phyloP scores from a whole-genome alignment of 768 basidiomycete species.

The Macrolepiota albuminosa region DNA sequence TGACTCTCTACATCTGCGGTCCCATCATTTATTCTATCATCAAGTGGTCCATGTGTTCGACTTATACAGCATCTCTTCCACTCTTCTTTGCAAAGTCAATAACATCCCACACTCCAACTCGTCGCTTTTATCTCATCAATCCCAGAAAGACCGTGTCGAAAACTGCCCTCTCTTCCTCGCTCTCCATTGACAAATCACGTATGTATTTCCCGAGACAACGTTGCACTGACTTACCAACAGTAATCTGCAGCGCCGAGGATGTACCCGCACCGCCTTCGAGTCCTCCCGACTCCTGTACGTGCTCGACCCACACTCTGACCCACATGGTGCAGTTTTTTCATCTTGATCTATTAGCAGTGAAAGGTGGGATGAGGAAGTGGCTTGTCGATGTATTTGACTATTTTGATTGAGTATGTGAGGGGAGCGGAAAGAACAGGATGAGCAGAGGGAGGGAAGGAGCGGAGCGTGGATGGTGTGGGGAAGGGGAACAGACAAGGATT shows the following conservation, averaged over 20 bases:
- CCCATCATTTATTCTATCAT: too few relatives aligned
- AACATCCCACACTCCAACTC: too few relatives aligned
- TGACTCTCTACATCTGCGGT: too few relatives aligned
- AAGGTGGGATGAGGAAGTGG: conserved; percentile 79
- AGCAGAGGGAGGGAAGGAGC: background rate
- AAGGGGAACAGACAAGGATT: background rate
- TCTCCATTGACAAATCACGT: conserved; percentile 79
- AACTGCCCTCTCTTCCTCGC: conserved; percentile 92
- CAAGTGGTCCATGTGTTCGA: too few relatives aligned
- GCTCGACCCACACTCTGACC: conserved; percentile 84
- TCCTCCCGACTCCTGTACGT: conserved; percentile 82
- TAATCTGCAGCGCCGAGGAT: conserved; percentile 85
- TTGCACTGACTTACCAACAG: conserved; percentile 31
- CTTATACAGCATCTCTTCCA: too few relatives aligned
- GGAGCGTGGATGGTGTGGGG: conserved; percentile 13
- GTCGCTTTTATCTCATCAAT: too few relatives aligned
- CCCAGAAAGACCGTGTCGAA: conserved; percentile 82
- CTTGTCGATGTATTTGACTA: conserved; percentile 61
- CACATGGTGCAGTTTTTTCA: conserved; percentile 81
- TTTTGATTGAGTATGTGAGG: conserved; percentile 21
- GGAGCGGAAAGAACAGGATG: background rate
- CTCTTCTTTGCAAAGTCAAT: too few relatives aligned
- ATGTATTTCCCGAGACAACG: conserved; percentile 23
- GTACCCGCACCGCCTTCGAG: conserved; percentile 86
- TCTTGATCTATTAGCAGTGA: conserved; percentile 82